Evolutionary conservation across 73 alveolate species (phyloP).

Genomic region (Paramecium primaurelia): DNA sequence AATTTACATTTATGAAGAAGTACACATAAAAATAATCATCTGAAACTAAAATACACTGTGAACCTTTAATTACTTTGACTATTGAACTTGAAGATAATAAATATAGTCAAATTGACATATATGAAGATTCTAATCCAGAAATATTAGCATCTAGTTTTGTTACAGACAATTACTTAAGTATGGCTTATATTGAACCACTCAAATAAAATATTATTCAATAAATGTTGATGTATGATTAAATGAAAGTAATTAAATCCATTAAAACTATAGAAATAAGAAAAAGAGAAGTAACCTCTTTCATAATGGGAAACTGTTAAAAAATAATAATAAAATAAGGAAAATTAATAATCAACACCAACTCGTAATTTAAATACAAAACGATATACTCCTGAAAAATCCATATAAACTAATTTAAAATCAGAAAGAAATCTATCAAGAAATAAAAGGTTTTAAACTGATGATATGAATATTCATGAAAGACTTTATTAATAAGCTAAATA

Average conservation of each 20-base stretch:
- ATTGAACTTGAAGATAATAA: slow-evolving; percentile 29
- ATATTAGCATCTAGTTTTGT: slow-evolving; percentile 7
- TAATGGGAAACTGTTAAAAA: slow-evolving; percentile 29
- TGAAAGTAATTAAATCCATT: background rate
- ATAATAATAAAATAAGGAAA: background rate
- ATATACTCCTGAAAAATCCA: background rate
- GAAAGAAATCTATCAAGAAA: background rate
- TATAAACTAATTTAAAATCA: background rate
- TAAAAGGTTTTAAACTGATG: slow-evolving; percentile 8
- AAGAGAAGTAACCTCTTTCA: background rate
- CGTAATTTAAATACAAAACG: background rate
- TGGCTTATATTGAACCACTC: slow-evolving; percentile 8
- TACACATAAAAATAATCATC: background rate
- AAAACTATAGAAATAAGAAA: background rate
- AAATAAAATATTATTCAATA: slow-evolving; percentile 3
- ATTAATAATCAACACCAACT: background rate
- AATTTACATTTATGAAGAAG: slow-evolving; percentile 17
- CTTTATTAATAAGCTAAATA: slow-evolving; percentile 8
- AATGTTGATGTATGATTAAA: slow-evolving; percentile 7
- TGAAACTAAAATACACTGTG: background rate
- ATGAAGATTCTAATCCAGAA: slow-evolving; percentile 48
- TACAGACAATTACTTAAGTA: background rate
- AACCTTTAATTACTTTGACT: slow-evolving; percentile 29
- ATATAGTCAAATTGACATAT: background rate
- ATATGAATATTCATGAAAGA: background rate